Conservation (phyloP, 306 rosid species). For the Neltuma alba region DNA sequence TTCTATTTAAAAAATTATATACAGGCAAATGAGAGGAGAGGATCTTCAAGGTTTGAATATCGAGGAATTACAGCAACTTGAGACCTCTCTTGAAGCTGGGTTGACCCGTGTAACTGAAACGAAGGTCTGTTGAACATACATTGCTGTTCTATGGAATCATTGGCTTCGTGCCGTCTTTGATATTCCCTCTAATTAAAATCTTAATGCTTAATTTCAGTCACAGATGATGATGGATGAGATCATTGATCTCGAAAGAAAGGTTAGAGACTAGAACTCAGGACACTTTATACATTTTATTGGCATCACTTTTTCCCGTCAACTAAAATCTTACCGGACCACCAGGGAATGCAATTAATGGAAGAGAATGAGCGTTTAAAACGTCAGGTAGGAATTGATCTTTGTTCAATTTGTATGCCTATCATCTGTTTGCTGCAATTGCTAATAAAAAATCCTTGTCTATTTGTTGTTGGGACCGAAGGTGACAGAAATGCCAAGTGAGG, state of each 20-base stretch:
- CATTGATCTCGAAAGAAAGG: conserved; percentile 79
- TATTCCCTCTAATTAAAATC: neutral
- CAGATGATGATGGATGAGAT: conserved; percentile 78
- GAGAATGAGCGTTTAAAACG: conserved; percentile 75
- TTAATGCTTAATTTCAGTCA: conserved; percentile 54
- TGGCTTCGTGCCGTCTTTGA: neutral
- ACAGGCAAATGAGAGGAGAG: conserved; percentile 95
- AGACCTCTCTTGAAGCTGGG: conserved; percentile 80
- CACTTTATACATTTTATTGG: neutral
- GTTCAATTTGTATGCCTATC: neutral
- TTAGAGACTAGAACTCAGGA: conserved; percentile 29
- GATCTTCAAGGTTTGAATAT: conserved; percentile 75
- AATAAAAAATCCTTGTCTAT: neutral
- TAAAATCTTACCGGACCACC: conserved; percentile 25
- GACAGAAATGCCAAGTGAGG: conserved; percentile 38
- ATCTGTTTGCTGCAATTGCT: neutral
- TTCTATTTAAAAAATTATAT: neutral
- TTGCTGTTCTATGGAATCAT: neutral
- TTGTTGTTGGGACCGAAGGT: conserved; percentile 42
- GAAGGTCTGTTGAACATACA: conserved; percentile 46
- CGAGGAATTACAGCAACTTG: conserved; percentile 77
- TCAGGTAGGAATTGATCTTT: conserved; percentile 46
- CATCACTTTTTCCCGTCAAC: neutral
- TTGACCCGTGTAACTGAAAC: conserved; percentile 66
- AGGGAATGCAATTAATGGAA: conserved; percentile 69